Base-by-base conservation (phyloP, 352 stramenopile species). In the Phytophthora tubulina region DNA sequence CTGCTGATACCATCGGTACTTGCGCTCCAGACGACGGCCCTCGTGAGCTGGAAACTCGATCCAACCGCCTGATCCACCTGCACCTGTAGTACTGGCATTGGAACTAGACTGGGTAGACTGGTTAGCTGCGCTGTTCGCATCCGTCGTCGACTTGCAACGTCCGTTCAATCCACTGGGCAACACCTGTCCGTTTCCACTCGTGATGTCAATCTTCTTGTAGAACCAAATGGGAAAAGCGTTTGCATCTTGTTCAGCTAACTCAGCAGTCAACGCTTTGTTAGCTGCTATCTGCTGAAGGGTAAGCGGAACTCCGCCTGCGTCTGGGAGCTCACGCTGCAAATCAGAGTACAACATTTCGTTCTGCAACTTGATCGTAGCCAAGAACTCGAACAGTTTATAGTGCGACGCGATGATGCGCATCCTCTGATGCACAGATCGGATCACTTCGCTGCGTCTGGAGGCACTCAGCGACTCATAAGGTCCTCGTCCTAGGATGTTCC, bases 341-440 rank as follows among this genome's bases (percentile, higher is more conserved):
- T 95, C 88, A 0, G 42, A 54, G 51, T 93, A 95, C 17, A 95
- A 76, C 84, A 93, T 93, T 72, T 94, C 88, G 53, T 94, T 95
- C 69, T 95, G 88, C 57, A 94, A 59, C 54, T 90, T 89, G 79
- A 95, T 92, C 27, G 79, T 92, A 50, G 87, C 81, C 67, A 94
- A 84, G 63, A 95, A 95, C 79, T 95, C 88, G 61, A 89, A 95
- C 36, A 91, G 70, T 58, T 94, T 94, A 72, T 88, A 94, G 36
- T 81, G 78, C 11, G 86, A 94, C 50, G 88, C 76, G 57, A 94
- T 88, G 48, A 86, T 85, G 30, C 78, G 82, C 68, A 90, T 86
- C 54, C 88, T 85, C 73, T 93, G 83, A 44, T 87, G 66, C 48
- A 95, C 89, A 13, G 85, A 94, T 42, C 79, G 60, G 45, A 95